These are phyloP conservation scores for Ilex aquifolium DNA, from an alignment of 257 asterid species.

Conservation along the genomic window DNA sequence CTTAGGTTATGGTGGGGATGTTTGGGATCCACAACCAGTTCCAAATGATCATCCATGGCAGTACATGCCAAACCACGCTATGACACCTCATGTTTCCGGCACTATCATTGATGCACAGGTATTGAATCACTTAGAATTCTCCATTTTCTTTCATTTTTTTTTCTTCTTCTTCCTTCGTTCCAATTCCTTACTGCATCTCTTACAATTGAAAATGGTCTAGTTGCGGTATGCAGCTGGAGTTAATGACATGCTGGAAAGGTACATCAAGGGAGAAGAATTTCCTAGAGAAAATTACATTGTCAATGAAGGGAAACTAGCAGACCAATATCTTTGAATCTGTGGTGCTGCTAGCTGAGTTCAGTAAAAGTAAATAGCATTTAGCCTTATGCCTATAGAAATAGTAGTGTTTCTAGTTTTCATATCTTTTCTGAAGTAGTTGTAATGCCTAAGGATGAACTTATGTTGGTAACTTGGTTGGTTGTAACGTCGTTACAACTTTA, in stretches of 20 bases:
- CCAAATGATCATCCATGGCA: slow-evolving; percentile 99
- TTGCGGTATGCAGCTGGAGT: slow-evolving; percentile 89
- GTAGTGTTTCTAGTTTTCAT: background rate
- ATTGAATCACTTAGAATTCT: too few species aligned
- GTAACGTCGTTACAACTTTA: too few species aligned
- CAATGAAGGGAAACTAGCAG: slow-evolving; percentile 93
- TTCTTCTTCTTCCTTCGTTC: background rate
- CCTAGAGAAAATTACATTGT: slow-evolving; percentile 83
- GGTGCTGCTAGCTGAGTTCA: slow-evolving; percentile 3
- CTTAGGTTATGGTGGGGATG: slow-evolving; percentile 95
- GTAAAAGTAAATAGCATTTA: background rate
- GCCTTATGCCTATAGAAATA: slow-evolving; percentile 10
- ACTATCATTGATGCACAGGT: slow-evolving; percentile 98
- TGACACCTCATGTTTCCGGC: slow-evolving; percentile 98
- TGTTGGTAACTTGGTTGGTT: too few species aligned
- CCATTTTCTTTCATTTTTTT: background rate
- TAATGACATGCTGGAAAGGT: slow-evolving; percentile 92
- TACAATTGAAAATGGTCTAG: slow-evolving; percentile 31
- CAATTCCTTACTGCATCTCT: background rate
- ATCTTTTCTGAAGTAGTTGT: background rate
- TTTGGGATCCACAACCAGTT: slow-evolving; percentile 98
- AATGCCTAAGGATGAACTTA: background rate
- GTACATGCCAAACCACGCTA: slow-evolving; percentile 99
- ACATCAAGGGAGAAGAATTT: slow-evolving; percentile 94
- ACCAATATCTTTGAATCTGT: slow-evolving; percentile 68